A percentile compares a stretch with the other conserved stretches of the same genome.
phyloP scores from a whole-genome alignment of 139 green algal species.

The Diplosphaera chodatii region DNA sequence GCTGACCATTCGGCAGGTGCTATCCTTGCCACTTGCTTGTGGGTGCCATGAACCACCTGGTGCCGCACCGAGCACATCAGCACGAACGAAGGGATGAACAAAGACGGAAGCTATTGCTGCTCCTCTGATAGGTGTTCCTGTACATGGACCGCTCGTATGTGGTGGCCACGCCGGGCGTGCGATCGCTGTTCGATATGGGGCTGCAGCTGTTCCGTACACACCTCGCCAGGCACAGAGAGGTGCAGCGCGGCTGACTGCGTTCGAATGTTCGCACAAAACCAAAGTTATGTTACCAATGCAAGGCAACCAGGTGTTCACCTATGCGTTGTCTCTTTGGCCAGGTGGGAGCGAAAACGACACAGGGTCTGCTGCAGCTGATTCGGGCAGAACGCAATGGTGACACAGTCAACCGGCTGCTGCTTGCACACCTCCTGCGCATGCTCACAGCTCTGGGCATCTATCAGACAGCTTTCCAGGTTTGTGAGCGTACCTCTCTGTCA shows the following conservation, averaged over 20 bases:
- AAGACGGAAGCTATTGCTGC: no score
- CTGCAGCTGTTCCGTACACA: slow-evolving; percentile 79
- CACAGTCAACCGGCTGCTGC: slow-evolving; percentile 63
- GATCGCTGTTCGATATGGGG: slow-evolving; percentile 92
- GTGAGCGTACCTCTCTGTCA: slow-evolving; percentile 17
- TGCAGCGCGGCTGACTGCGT: slow-evolving; percentile 8
- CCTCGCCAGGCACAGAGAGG: slow-evolving; percentile 50
- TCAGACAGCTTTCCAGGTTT: slow-evolving; percentile 45
- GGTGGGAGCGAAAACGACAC: slow-evolving; percentile 56
- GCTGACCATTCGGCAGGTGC: slow-evolving; percentile 82
- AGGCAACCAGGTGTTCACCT: no score
- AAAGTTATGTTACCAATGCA: background rate
- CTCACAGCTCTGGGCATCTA: slow-evolving; percentile 72
- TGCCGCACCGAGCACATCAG: no score
- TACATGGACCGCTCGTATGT: slow-evolving; percentile 95
- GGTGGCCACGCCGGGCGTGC: slow-evolving; percentile 43
- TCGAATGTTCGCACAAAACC: no score
- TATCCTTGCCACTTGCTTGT: no score
- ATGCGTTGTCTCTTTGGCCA: no score
- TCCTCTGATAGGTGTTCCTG: no score
- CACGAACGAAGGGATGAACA: no score
- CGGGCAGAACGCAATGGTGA: slow-evolving; percentile 70
- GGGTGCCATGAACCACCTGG: no score
- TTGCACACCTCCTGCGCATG: slow-evolving; percentile 72
- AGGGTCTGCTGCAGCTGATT: slow-evolving; percentile 63